Conservation (phyloP, 2,329 filamentous ascomycete species). For the Rhynchosporium graminicola region DNA sequence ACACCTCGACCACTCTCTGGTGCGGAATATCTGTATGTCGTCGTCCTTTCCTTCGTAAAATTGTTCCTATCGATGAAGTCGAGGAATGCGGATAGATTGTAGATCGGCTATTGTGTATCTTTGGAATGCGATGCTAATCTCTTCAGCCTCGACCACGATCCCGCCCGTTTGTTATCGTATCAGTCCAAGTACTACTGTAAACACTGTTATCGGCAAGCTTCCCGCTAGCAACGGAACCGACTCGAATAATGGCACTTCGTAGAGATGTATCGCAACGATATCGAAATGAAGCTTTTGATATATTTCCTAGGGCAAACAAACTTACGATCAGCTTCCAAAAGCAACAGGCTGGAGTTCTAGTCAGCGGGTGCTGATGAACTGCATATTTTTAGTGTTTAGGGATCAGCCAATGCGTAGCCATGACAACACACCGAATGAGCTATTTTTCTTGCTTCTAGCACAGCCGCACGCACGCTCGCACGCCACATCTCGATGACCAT, state of each 20-base stretch:
- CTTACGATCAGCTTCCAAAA: slow-evolving; percentile 2
- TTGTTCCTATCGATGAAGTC: slow-evolving; percentile 11
- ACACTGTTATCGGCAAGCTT: slow-evolving; percentile 12
- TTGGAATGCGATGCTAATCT: slow-evolving; percentile 8
- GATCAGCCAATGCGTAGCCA: too few species aligned
- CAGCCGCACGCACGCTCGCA: too few species aligned
- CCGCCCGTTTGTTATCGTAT: slow-evolving; percentile 1
- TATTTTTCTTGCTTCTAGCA: too few species aligned
- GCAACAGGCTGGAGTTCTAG: not conserved
- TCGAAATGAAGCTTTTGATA: slow-evolving; percentile 7
- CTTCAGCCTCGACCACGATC: slow-evolving; percentile 8
- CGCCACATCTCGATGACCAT: too few species aligned
- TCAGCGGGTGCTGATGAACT: not conserved
- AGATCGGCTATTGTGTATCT: slow-evolving; percentile 8
- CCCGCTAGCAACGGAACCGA: not conserved
- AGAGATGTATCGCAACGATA: not conserved
- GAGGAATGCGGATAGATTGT: slow-evolving; percentile 19
- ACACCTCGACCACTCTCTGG: not conserved
- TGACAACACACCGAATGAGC: too few species aligned
- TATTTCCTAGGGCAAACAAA: not conserved
- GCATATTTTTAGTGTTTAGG: too few species aligned
- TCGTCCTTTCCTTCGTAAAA: not conserved
- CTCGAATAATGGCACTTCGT: not conserved
- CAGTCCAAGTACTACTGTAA: slow-evolving; percentile 6
- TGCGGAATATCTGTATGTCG: not conserved